phyloP scores from a whole-genome alignment of 1,139 yeast species.

The Geotrichum australiense region DNA sequence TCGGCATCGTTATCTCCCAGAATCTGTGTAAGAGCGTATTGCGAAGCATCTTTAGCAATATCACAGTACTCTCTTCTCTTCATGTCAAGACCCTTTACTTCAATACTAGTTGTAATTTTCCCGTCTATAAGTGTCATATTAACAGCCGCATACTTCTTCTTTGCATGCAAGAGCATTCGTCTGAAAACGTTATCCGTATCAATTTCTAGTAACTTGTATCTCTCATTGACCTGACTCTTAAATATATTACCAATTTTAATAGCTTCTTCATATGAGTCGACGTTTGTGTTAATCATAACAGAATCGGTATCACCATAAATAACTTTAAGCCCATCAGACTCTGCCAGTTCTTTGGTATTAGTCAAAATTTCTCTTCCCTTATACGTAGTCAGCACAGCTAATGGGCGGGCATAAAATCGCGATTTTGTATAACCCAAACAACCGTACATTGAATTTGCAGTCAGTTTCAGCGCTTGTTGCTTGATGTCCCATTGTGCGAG shows the following conservation, averaged over 20 bases:
- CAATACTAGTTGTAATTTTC: slow-evolving; percentile 50
- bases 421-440: slow-evolving; percentile 92
- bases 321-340: slow-evolving; percentile 70
- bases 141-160: slow-evolving; percentile 96
- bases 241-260: slow-evolving; percentile 77
- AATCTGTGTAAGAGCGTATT: slow-evolving; percentile 63
- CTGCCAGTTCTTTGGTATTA: slow-evolving; percentile 92
- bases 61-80: slow-evolving; percentile 95
- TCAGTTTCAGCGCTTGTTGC: slow-evolving; percentile 91
- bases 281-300: slow-evolving; percentile 95
- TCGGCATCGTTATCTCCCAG: slow-evolving; percentile 74
- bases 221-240: slow-evolving; percentile 77
- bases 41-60: slow-evolving; percentile 80
- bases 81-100: slow-evolving; percentile 96
- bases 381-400: slow-evolving; percentile 92
- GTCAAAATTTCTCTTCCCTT: slow-evolving; percentile 93
- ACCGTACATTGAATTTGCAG: slow-evolving; percentile 99
- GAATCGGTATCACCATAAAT: slow-evolving; percentile 99
- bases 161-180: slow-evolving; percentile 80
- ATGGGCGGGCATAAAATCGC: slow-evolving; percentile 90
- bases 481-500: slow-evolving; percentile 67
- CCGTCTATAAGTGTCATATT: slow-evolving; percentile 45
- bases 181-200: slow-evolving; percentile 93
- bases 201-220: slow-evolving; percentile 80
- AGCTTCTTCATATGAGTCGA: slow-evolving; percentile 62